Base-by-base conservation (phyloP, 257 asterid species). In the Agastache rugosa region DNA sequence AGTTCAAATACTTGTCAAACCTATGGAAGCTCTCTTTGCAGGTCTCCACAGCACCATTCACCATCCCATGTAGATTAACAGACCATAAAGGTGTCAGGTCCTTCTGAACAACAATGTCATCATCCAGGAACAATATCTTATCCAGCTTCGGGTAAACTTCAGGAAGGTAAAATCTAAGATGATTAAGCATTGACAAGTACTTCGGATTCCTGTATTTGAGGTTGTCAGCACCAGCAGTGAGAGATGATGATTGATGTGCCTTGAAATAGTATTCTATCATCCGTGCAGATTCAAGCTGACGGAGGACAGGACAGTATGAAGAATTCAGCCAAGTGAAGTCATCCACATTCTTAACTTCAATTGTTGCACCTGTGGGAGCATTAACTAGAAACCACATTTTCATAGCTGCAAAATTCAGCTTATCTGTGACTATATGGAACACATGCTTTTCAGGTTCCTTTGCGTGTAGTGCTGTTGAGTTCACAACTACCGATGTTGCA, bases 1-100 rank as follows among this genome's bases (percentile, higher is more conserved):
- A 93, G 85, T 93, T 93, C 58, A 93, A 89, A 78, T 93, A 93
- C 81, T 89, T 91, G 77, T 91, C 98, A 82, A 91, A 91, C 87
- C 96, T 85, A 75, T 93, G 97, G 78, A 93, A 93, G 90, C 97
- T 93, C 90, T 86, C 97, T 81, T 91, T 93, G 91, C 97, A 91
- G 68, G 98, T 93, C 78, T 89, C 96, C 66, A 93, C 96, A 11
- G 97, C 98, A 75, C 98, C 98, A 83, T 87, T 93, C 60, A 93
- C 98, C 98, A 88, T 86, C 67, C 98, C 98, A 71, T 83, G 85
- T 81, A 93, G 83, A 85, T 91, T 74, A 72, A 91, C 85, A 25
- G 96, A 87, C 97, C 97, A 93, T 60, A 93, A 79, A 70, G 96
- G 95, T 31, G 96, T 91, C 83, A 93, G 79, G 83, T 93, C 97